A percentile compares a stretch with the other conserved stretches of the same genome.
Evolutionary conservation across 1,284 basidiomycete species (phyloP).

Genomic region (Microstroma glucosiphilum): DNA sequence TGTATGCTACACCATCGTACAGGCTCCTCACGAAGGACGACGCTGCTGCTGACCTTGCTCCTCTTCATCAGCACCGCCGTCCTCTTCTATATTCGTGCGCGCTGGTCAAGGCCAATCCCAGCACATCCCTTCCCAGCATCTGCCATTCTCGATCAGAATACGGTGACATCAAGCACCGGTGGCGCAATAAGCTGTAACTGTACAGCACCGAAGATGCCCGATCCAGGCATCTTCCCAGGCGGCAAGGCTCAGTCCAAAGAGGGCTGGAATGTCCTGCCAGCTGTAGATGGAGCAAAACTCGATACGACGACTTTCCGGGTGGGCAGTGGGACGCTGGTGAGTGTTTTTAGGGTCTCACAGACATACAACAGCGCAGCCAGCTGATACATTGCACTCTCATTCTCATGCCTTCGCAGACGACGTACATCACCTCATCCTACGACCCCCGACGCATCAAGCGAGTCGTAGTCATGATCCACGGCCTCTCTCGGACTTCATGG

Average conservation of each 20-base stretch:
- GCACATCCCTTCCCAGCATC: too few species aligned
- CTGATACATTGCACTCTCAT: too few species aligned
- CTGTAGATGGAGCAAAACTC: constrained; percentile 27
- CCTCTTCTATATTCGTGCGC: too few species aligned
- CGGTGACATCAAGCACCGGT: too few species aligned
- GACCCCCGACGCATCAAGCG: constrained; percentile 9
- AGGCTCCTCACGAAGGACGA: too few species aligned
- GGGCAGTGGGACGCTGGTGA: constrained; percentile 18
- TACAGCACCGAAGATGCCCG: constrained; percentile 9
- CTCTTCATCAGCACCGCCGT: too few species aligned
- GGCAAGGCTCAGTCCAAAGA: constrained; percentile 16
- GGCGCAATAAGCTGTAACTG: neutral
- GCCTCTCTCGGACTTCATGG: constrained; percentile 11
- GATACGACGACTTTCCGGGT: constrained; percentile 35
- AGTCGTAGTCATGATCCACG: constrained; percentile 13
- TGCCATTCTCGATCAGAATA: too few species aligned
- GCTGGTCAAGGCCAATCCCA: too few species aligned
- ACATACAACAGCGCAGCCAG: too few species aligned
- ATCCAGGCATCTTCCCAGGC: constrained; percentile 32
- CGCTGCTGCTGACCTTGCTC: too few species aligned
- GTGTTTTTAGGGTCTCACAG: too few species aligned
- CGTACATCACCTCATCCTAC: constrained; percentile 29
- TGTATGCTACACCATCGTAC: too few species aligned
- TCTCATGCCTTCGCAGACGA: neutral
- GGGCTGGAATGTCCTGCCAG: constrained; percentile 29